phyloP scores from a whole-genome alignment of 2,329 filamentous ascomycete genomes.

The Alternaria infectoria region DNA sequence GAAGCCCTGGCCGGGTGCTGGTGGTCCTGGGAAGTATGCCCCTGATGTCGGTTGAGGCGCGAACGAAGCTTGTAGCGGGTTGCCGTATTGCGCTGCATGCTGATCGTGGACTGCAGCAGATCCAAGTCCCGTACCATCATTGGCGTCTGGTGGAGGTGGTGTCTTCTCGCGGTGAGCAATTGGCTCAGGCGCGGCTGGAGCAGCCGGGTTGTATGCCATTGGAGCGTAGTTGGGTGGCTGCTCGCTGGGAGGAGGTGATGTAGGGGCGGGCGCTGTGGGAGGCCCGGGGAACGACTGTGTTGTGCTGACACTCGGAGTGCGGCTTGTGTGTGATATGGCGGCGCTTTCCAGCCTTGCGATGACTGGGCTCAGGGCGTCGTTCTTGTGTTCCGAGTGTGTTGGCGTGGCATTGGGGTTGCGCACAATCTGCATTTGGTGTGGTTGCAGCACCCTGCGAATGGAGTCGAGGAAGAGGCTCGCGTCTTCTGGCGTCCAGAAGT shows the following conservation, averaged over 20 bases:
- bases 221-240: slow-evolving; percentile 62
- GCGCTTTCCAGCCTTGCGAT: slow-evolving; percentile 76
- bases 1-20: slow-evolving; percentile 45
- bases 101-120: slow-evolving; percentile 50
- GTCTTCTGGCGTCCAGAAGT: slow-evolving; percentile 79
- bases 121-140: slow-evolving; percentile 54
- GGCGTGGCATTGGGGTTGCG: slow-evolving; percentile 48
- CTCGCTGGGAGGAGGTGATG: slow-evolving; percentile 35
- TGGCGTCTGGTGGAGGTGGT: slow-evolving; percentile 73
- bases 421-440: slow-evolving; percentile 52
- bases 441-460: slow-evolving; percentile 70
- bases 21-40: slow-evolving; percentile 52
- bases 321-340: slow-evolving; percentile 64
- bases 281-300: slow-evolving; percentile 49
- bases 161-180: slow-evolving; percentile 80
- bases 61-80: slow-evolving; percentile 42
- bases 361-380: slow-evolving; percentile 67
- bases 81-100: slow-evolving; percentile 37
- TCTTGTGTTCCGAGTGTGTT: slow-evolving; percentile 51
- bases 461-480: slow-evolving; percentile 73
- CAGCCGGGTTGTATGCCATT: slow-evolving; percentile 80
- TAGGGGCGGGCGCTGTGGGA: slow-evolving; percentile 41
- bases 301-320: slow-evolving; percentile 46
- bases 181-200: slow-evolving; percentile 74
- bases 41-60: slow-evolving; percentile 42